These are phyloP conservation scores for Monilinia aucupariae DNA, from an alignment of 2,329 filamentous ascomycete species.

Conservation along the genomic window DNA sequence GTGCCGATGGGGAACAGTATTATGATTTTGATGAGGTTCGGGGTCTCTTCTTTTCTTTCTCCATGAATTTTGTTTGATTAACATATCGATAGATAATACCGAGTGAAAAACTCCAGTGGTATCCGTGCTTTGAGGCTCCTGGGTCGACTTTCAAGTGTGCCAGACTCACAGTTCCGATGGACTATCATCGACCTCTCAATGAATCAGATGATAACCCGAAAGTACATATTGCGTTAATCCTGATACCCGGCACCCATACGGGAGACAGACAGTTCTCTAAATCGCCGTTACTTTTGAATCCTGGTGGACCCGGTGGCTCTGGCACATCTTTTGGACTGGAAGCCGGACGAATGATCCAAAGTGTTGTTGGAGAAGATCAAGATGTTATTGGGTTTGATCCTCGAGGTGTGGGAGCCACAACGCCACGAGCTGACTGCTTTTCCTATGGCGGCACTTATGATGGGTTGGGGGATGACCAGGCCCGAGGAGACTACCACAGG, in stretches of 20 bases:
- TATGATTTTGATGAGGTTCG: constrained; percentile 12
- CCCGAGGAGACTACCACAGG: constrained; percentile 37
- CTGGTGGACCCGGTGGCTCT: constrained; percentile 44
- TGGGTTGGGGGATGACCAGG: constrained; percentile 33
- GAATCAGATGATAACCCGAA: constrained; percentile 30
- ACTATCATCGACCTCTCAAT: constrained; percentile 41
- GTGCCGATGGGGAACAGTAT: background rate
- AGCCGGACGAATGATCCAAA: constrained; percentile 35
- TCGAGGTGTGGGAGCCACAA: constrained; percentile 46
- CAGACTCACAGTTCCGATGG: constrained; percentile 44
- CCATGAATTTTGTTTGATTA: background rate
- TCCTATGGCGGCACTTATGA: constrained; percentile 33
- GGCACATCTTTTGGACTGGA: constrained; percentile 35
- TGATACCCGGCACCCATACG: constrained; percentile 25
- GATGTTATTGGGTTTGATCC: constrained; percentile 47
- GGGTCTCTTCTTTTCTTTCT: background rate
- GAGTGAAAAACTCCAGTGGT: constrained; percentile 43
- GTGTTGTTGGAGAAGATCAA: constrained; percentile 38
- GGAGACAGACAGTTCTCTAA: constrained; percentile 33
- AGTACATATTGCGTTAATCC: constrained; percentile 30
- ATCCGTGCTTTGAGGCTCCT: constrained; percentile 37
- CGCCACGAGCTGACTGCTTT: constrained; percentile 50
- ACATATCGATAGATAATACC: constrained; percentile 38
- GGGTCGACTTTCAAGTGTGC: constrained; percentile 37
- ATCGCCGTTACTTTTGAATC: constrained; percentile 43